phyloP scores from a whole-genome alignment of 441 rosid genomes.

The Hypseocharis bilobata region DNA sequence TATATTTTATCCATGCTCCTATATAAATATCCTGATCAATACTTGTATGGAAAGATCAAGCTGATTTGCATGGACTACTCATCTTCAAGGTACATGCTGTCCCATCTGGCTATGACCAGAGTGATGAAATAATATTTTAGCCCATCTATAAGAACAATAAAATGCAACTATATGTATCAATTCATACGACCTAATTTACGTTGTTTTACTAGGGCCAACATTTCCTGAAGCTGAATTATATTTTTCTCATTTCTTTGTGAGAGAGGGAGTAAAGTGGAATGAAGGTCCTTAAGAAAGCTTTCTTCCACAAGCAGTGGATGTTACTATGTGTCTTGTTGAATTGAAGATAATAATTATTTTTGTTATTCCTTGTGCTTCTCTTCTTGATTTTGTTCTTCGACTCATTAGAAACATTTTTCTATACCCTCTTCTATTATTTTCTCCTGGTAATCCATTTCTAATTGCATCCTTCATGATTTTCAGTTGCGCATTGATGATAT shows the following conservation, averaged over 20 bases:
- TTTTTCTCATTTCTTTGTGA: neutral
- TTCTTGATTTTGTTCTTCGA: neutral
- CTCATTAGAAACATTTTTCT: neutral
- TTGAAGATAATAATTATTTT: neutral
- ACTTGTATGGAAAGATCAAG: too few species aligned
- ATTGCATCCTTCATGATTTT: conserved; percentile 19
- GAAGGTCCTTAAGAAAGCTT: too few species aligned
- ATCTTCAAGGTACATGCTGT: too few species aligned
- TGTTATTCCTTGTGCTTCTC: neutral
- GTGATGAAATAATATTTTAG: neutral
- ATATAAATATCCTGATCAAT: too few species aligned
- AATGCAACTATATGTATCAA: neutral
- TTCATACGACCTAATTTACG: neutral
- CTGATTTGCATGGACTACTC: too few species aligned
- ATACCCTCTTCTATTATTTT: neutral
- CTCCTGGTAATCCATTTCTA: neutral
- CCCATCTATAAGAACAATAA: neutral
- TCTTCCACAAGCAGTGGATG: too few species aligned
- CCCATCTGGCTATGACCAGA: neutral
- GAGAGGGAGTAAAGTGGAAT: neutral
- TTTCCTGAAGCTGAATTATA: neutral
- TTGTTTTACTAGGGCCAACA: neutral
- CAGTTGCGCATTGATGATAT: conserved; percentile 76
- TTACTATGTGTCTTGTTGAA: neutral
- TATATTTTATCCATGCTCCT: too few species aligned